These are phyloP conservation scores for Phaeosphaeria sp. DNA, from an alignment of 2,329 filamentous ascomycete genomes.

Conservation along the genomic window DNA sequence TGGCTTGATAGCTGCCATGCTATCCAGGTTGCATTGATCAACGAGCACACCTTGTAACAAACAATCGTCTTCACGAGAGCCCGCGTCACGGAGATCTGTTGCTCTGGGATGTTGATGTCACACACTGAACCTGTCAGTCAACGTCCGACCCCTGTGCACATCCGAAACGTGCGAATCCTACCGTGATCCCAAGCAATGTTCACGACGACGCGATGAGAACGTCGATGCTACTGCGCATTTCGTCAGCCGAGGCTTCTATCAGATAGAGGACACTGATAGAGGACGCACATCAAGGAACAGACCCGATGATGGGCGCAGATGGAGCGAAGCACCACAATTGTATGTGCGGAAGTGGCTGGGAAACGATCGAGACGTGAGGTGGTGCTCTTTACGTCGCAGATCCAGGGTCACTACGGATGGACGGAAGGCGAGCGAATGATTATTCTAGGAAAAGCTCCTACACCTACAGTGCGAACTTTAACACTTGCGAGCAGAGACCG, in stretches of 20 bases:
- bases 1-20: slow-evolving; percentile 44
- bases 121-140: slow-evolving; percentile 31
- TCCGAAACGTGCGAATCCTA: slow-evolving; percentile 32
- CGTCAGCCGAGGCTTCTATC: neutral
- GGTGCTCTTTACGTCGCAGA: slow-evolving; percentile 40
- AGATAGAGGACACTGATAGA: neutral
- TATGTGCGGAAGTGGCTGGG: slow-evolving; percentile 18
- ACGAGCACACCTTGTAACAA: slow-evolving; percentile 14
- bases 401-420: slow-evolving; percentile 21
- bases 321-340: slow-evolving; percentile 6
- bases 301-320: neutral
- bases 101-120: slow-evolving; percentile 11
- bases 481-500: slow-evolving; percentile 22
- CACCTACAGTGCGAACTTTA: slow-evolving; percentile 30
- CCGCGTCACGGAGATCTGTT: slow-evolving; percentile 12
- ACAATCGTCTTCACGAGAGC: slow-evolving; percentile 15
- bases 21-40: slow-evolving; percentile 40
- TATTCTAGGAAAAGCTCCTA: slow-evolving; percentile 23
- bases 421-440: slow-evolving; percentile 14
- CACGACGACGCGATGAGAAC: neutral
- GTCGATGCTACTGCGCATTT: neutral
- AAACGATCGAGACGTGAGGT: slow-evolving; percentile 35
- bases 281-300: neutral
- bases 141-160: slow-evolving; percentile 26
- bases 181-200: neutral